phyloP scores from a whole-genome alignment of 1,284 basidiomycete genomes.

The Puccinia triticina region DNA sequence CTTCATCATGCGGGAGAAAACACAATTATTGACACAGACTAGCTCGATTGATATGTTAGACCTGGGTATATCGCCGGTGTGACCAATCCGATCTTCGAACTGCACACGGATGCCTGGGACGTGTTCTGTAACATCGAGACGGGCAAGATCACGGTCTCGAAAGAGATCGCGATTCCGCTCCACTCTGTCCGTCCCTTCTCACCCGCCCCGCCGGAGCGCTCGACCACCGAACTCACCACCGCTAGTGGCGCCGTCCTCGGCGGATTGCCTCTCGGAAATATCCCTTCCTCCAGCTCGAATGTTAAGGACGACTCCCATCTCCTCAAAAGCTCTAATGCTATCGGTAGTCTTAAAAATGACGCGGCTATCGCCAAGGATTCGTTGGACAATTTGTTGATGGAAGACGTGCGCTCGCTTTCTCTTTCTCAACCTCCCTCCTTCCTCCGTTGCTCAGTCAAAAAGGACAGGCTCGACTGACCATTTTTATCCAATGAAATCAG shows the following conservation, averaged over 20 bases:
- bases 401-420: slow-evolving; percentile 70
- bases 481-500: slow-evolving; percentile 59
- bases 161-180: slow-evolving; percentile 66
- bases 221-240: slow-evolving; percentile 32
- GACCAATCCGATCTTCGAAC: slow-evolving; percentile 90
- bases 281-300: neutral
- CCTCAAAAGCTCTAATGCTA: neutral
- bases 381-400: slow-evolving; percentile 81
- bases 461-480: slow-evolving; percentile 44
- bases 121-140: slow-evolving; percentile 85
- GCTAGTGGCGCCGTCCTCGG: neutral
- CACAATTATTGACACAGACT: neutral
- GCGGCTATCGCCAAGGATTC: slow-evolving; percentile 65
- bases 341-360: slow-evolving; percentile 49
- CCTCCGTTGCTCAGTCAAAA: neutral
- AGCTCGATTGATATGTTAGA: slow-evolving; percentile 61
- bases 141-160: slow-evolving; percentile 80
- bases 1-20: neutral
- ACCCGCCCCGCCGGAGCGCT: slow-evolving; percentile 34
- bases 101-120: slow-evolving; percentile 69
- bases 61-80: slow-evolving; percentile 93
- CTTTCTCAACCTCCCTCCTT: neutral
- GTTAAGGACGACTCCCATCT: neutral
- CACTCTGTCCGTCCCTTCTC: slow-evolving; percentile 26
- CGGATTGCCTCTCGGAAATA: neutral